A percentile compares a stretch with the other conserved stretches of the same genome.
Conservation (phyloP, 2,329 filamentous ascomycete genomes). For the Ophiobolus disseminans region DNA sequence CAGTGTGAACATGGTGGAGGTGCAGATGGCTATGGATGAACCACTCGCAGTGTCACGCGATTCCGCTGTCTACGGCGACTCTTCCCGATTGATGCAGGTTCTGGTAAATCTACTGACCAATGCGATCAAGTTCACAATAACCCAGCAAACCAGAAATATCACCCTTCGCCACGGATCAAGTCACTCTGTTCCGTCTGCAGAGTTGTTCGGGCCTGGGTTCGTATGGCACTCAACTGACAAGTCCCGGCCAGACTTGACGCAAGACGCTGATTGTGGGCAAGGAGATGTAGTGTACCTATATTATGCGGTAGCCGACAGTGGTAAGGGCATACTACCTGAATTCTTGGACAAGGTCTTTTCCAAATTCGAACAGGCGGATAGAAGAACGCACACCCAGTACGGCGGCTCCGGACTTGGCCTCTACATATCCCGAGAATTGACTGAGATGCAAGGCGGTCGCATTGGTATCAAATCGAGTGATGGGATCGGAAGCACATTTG, state of each 20-base stretch:
- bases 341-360: slow-evolving; percentile 12
- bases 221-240: slow-evolving; percentile 11
- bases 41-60: slow-evolving; percentile 10
- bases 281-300: slow-evolving; percentile 9
- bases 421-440: slow-evolving; percentile 17
- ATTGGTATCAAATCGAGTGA: slow-evolving; percentile 30
- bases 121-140: slow-evolving; percentile 42
- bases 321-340: slow-evolving; percentile 4
- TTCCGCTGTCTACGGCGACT: slow-evolving; percentile 23
- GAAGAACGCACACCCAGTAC: slow-evolving; percentile 18
- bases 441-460: slow-evolving; percentile 34
- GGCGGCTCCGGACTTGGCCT: too few relatives aligned
- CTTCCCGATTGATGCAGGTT: slow-evolving; percentile 26
- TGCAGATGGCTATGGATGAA: slow-evolving; percentile 15
- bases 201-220: slow-evolving; percentile 4
- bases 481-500: slow-evolving; percentile 31
- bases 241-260: slow-evolving; percentile 7
- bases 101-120: slow-evolving; percentile 43
- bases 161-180: slow-evolving; percentile 16
- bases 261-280: slow-evolving; percentile 8
- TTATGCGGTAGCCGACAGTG: slow-evolving; percentile 14
- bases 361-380: slow-evolving; percentile 16
- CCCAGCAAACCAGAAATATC: slow-evolving; percentile 16
- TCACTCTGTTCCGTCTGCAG: slow-evolving; percentile 10
- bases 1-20: slow-evolving; percentile 14